Percentiles rank a stretch among this genome's conserved stretches.
Conservation (phyloP, 2,329 filamentous ascomycete genomes). For the Colletotrichum tamarilloi region DNA sequence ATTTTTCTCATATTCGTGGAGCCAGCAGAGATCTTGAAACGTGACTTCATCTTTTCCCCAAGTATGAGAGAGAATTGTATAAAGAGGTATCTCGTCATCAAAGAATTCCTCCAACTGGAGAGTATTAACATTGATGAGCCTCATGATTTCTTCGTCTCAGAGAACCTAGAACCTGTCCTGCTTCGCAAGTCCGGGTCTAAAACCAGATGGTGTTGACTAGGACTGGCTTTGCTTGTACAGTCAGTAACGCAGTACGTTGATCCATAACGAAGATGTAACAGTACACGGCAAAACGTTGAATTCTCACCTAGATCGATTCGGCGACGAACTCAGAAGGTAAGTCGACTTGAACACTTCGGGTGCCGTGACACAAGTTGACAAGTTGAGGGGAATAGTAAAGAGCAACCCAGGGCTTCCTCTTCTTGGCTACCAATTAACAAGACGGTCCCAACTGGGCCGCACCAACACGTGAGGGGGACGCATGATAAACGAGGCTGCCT, state of each 20-base stretch:
- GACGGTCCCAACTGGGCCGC: not conserved
- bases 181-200: not conserved
- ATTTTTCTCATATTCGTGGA: constrained; percentile 26
- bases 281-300: no score
- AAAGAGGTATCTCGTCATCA: not conserved
- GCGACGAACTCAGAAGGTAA: no score
- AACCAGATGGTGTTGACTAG: not conserved
- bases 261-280: no score
- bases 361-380: no score
- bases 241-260: not conserved
- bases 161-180: not conserved
- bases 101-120: constrained; percentile 4
- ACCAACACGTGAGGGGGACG: not conserved
- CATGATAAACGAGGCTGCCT: not conserved
- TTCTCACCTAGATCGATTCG: no score
- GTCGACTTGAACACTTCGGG: no score
- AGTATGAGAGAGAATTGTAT: constrained; percentile 37
- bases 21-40: constrained; percentile 33
- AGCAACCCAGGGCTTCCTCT: not conserved
- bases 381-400: not conserved
- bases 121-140: not conserved
- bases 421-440: no score
- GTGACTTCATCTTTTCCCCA: constrained; percentile 35
- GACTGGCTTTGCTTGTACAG: not conserved
- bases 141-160: not conserved